Base-by-base conservation (phyloP, 352 stramenopile species). In the Globisporangium mamillatum region DNA sequence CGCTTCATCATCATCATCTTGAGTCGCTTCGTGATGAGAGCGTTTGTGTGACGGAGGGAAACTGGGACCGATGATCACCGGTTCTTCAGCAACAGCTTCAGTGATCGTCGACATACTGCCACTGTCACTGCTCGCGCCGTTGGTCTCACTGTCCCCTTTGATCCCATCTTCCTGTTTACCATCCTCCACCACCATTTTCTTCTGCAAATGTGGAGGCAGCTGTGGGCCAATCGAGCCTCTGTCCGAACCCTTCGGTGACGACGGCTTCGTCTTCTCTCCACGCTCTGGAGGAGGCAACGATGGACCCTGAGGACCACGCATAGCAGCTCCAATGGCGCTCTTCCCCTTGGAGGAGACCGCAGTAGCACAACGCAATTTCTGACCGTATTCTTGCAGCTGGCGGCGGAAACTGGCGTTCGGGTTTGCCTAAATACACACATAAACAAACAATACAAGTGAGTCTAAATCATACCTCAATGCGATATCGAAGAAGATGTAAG, bases 371-470 rank as follows among this genome's bases (percentile, higher is more conserved):
- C 80, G 70, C 46, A 90, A 69, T 53, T 74, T 83, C 50, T 75
- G 73, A 48, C 64, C 80, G 54, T 84, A 95, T 24, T 80, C 76
- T 8, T 84, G 68, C 58, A 95, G 70, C 60, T 95, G 88, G 8
- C 56, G 68, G 38, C 76, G 78, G 64, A 95, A 95, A 50, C 79
- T 88, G 44, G 81, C 74, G 58, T 95, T 95, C 24, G 88, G 88
- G 58, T 91, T 89, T 34, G 77, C 70, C 76, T 83, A 36, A 18
- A 56, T 50, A 0, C 27, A 20, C 10, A 60, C 32, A 60, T 5
- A 63, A 8, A 27, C 3, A 25, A 38, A 50, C 41, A 50, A 50
- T 9, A n/a, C 1, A n/a, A 50, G 44, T 52, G 44, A 52, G 44
- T 52, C 1, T 22, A 24, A 24, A 24, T 46, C 12, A 24, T 46